Evolutionary conservation across 2,329 filamentous ascomycete genomes (phyloP).

Genomic region (Pseudocercospora crystallina): DNA sequence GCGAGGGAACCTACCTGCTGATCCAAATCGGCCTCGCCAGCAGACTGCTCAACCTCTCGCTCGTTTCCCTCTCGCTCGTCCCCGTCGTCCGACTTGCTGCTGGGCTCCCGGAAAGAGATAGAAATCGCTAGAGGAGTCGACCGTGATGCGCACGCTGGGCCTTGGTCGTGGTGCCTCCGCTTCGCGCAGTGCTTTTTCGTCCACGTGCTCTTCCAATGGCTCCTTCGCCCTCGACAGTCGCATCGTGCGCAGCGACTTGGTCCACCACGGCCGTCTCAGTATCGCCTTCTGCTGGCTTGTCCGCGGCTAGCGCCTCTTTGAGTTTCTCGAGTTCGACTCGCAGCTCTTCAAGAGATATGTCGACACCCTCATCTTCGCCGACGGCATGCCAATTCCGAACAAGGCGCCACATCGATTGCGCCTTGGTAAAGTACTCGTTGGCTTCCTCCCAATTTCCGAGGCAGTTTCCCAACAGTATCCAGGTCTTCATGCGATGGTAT

Average conservation of each 20-base stretch:
- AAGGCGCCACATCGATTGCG: conserved; percentile 1
- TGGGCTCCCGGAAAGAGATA: too few relatives aligned
- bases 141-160: too few relatives aligned
- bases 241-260: background rate
- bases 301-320: background rate
- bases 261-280: background rate
- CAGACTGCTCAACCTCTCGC: too few relatives aligned
- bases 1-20: too few relatives aligned
- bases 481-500: conserved; percentile 7
- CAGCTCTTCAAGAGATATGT: background rate
- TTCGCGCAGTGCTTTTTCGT: too few relatives aligned
- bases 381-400: background rate
- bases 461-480: background rate
- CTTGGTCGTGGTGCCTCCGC: too few relatives aligned
- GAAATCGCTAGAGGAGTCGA: too few relatives aligned
- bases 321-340: background rate
- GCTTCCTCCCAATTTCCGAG: conserved; percentile 2
- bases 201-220: too few relatives aligned
- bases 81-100: too few relatives aligned
- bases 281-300: background rate
- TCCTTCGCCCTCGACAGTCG: background rate
- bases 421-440: background rate
- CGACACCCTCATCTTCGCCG: too few relatives aligned
- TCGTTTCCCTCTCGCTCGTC: too few relatives aligned
- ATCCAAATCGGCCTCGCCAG: too few relatives aligned